A percentile compares a stretch with the other conserved stretches of the same genome.
These are phyloP conservation scores for Ustilago nuda DNA, from an alignment of 1,284 basidiomycete species.

Conservation along the genomic window DNA sequence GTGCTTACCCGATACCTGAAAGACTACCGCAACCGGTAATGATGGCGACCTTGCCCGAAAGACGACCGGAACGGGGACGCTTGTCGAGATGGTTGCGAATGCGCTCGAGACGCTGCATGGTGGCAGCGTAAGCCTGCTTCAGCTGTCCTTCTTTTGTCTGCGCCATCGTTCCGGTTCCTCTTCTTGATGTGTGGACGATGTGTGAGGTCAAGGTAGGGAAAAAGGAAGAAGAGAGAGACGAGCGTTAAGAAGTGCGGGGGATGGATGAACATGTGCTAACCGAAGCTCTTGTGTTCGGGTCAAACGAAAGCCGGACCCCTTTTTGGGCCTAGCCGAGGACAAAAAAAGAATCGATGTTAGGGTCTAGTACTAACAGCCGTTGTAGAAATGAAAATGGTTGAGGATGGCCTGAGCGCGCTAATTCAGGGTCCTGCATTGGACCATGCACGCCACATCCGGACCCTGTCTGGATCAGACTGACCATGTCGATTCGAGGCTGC, in stretches of 20 bases:
- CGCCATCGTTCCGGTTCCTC: conserved; percentile 18
- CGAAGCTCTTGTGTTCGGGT: neutral
- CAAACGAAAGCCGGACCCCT: conserved; percentile 3
- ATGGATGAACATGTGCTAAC: neutral
- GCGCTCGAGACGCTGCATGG: conserved; percentile 73
- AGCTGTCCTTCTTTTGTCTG: conserved; percentile 36
- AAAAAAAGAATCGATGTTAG: neutral
- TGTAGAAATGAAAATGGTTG: neutral
- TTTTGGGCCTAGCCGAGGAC: neutral
- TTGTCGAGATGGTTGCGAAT: conserved; percentile 79
- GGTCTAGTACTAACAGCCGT: neutral
- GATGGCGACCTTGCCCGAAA: conserved; percentile 86
- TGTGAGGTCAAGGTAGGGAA: neutral
- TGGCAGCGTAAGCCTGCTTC: conserved; percentile 48
- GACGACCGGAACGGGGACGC: conserved; percentile 74
- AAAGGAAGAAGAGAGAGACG: neutral
- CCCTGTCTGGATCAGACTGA: neutral
- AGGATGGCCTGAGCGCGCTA: conserved; percentile 11
- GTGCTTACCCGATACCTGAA: conserved; percentile 60
- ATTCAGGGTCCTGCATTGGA: conserved; percentile 18
- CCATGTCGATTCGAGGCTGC: neutral
- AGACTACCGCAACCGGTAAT: conserved; percentile 77
- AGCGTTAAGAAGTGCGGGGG: conserved; percentile 11
- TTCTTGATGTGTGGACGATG: neutral
- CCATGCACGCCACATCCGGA: neutral